Base-by-base conservation (phyloP, 1,284 basidiomycete species). In the Fomitopsis palustris region DNA sequence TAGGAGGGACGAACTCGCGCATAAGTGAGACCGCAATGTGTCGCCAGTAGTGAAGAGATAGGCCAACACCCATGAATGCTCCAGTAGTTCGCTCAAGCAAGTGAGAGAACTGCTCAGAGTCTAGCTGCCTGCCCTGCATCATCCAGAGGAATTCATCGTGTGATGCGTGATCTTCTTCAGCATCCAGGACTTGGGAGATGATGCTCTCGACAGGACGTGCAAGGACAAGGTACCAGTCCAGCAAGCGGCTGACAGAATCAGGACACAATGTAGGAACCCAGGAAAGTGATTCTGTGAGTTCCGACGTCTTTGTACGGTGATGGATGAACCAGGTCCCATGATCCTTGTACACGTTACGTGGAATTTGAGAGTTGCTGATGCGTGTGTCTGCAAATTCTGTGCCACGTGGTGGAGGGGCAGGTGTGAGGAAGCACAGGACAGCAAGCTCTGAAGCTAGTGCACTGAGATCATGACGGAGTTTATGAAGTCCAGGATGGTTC, bases 181-280 rank as follows among this genome's bases (percentile, higher is more conserved):
- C 37, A 42, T 55, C 53, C 2, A 55, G 23, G 17, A 42, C 41
- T 41, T 55, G 38, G 7, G 53, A 17, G 10, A 55, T 14, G n/a
- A 55, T 17, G 39, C 21, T 10, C 25, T 55, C 53, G n/a, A 55
- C 38, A 9, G 53, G 53, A 8, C 53, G 53, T 1, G 39, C 39
- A 16, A 42, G 2, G 6, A 43, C 29, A 42, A 35, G 39, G 38
- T 42, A 55, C 38, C 37, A 55, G 38, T 55, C 53, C 12, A 55
- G 23, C 14, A 55, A 38, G 2, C 4, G 23, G 4, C 12, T 21
- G n/a, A 55, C 37, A 17, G n/a, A 8, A 16, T 25, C 31, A 3
- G 53, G 53, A 42, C 53, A 55, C 6, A 55, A 19, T 17, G 53
- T 55, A 16, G 53, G 53, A n/a, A 55, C 53, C 53, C 53, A 55